A percentile compares a stretch with the other conserved stretches of the same genome.
Conservation (phyloP, 768 basidiomycete species). For the Cytidiella melzeri region DNA sequence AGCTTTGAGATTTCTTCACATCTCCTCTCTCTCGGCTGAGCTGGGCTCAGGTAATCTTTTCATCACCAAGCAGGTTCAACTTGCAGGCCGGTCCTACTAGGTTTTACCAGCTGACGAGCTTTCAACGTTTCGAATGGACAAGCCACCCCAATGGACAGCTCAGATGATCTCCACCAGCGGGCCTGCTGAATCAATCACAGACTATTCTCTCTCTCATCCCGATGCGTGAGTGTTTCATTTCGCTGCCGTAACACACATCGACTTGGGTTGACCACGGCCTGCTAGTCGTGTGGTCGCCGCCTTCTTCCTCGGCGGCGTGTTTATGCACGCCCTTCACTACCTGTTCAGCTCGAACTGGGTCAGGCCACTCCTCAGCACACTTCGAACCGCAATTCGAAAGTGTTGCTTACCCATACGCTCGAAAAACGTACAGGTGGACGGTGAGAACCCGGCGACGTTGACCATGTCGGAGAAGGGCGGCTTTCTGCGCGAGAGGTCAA, state of each 20-base stretch:
- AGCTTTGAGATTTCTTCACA: background rate
- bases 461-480: conserved; percentile 5
- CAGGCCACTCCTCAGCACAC: conserved; percentile 3
- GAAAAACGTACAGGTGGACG: background rate
- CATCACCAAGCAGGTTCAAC: no score
- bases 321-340: conserved; percentile 27
- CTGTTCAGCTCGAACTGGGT: conserved; percentile 20
- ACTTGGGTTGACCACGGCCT: background rate
- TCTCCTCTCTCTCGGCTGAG: conserved; percentile 6
- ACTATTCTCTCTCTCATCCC: conserved; percentile 7
- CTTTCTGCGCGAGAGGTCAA: background rate
- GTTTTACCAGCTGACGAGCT: background rate
- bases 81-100: conserved; percentile 8
- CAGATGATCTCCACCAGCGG: background rate
- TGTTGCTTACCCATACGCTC: conserved; percentile 7
- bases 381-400: conserved; percentile 1
- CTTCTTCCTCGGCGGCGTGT: conserved; percentile 38
- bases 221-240: conserved; percentile 5
- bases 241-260: background rate
- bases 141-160: background rate
- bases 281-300: conserved; percentile 31
- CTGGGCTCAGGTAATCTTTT: conserved; percentile 8
- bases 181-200: background rate
- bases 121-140: background rate
- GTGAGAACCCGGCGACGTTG: background rate